These are phyloP conservation scores for Amaranthus palmeri DNA, from an alignment of 148 eudicot species.

Conservation along the genomic window DNA sequence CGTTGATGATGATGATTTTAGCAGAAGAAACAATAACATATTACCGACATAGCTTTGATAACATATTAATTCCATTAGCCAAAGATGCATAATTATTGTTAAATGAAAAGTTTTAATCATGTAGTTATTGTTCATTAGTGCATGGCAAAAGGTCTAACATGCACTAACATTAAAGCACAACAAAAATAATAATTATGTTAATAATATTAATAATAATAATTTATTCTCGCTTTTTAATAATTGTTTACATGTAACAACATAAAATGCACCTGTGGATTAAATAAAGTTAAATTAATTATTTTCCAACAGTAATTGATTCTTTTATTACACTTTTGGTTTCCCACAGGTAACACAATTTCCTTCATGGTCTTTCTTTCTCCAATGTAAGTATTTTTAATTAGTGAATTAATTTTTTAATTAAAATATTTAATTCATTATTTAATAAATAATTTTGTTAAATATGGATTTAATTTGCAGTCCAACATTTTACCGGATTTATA, in stretches of 20 bases:
- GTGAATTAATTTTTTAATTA: no score
- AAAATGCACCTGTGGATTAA: conserved; percentile 11
- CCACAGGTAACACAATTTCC: conserved; percentile 74
- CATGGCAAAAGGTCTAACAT: conserved; percentile 7
- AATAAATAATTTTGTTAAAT: not conserved
- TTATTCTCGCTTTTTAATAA: conserved; percentile 24
- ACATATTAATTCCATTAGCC: not conserved
- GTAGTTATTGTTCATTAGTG: not conserved
- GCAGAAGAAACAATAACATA: no score
- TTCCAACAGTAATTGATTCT: conserved; percentile 8
- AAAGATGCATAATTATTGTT: not conserved
- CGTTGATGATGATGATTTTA: no score
- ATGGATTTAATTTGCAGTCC: conserved; percentile 33
- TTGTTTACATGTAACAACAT: conserved; percentile 27
- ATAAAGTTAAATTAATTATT: not conserved
- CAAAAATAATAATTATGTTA: no score
- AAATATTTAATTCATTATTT: no score
- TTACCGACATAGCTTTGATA: no score
- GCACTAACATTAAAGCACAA: not conserved
- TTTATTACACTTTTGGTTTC: conserved; percentile 6
- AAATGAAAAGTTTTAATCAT: not conserved
- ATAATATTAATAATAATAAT: conserved; percentile 2
- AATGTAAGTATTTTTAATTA: conserved; percentile 41
- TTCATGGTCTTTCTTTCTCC: conserved; percentile 91
- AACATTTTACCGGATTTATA: conserved; percentile 47